phyloP scores from a whole-genome alignment of 768 basidiomycete genomes.

The Termitomyces sp. region DNA sequence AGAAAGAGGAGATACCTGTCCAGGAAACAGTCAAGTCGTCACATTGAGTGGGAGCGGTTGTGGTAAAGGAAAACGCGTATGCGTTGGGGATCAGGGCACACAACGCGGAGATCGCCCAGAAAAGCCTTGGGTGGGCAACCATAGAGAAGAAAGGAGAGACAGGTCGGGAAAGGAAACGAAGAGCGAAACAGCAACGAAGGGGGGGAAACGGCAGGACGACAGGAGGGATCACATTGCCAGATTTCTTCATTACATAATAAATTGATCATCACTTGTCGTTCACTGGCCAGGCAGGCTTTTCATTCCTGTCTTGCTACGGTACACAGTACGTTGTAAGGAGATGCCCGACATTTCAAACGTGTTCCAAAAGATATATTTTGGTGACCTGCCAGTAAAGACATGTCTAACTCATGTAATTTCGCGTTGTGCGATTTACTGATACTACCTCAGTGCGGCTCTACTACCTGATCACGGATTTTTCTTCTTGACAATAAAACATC shows the following conservation, averaged over 20 bases:
- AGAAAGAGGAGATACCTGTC: constrained; percentile 45
- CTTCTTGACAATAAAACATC: too few species aligned
- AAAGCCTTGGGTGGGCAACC: constrained; percentile 1
- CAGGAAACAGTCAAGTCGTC: constrained; percentile 60
- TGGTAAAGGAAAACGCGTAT: constrained; percentile 47
- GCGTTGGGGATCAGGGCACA: constrained; percentile 23
- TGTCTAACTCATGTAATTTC: not conserved
- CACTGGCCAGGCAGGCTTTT: too few species aligned
- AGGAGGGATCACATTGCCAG: not conserved
- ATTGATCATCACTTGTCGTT: constrained; percentile 14
- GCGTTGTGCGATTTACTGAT: not conserved
- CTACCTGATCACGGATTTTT: too few species aligned
- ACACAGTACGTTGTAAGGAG: not conserved
- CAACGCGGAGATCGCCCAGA: constrained; percentile 24
- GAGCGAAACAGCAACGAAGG: constrained; percentile 8
- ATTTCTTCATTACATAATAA: constrained; percentile 15
- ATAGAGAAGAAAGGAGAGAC: constrained; percentile 20
- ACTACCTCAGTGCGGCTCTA: too few species aligned
- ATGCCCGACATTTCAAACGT: not conserved
- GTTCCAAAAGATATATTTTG: too few species aligned
- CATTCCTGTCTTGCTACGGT: too few species aligned
- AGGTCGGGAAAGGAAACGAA: constrained; percentile 18
- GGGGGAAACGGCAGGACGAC: constrained; percentile 3
- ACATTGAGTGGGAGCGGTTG: constrained; percentile 52
- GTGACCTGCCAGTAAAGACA: too few species aligned